Evolutionary conservation across 208 protist genomes (phyloP).

Genomic region (Crithidia bombi): DNA sequence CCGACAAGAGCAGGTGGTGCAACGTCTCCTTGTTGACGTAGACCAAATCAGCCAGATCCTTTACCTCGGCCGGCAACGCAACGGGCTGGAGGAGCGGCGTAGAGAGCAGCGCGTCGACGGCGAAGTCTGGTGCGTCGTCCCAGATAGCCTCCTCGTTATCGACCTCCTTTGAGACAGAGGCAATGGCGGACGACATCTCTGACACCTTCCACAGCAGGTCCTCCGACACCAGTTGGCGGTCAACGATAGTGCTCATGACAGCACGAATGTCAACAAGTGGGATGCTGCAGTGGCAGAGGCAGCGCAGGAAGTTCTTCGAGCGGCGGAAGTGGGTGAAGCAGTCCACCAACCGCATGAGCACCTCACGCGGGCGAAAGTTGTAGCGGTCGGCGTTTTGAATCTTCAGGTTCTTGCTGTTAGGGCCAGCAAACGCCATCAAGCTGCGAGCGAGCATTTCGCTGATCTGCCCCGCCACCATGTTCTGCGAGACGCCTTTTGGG

Average conservation of each 20-base stretch:
- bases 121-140: slow-evolving; percentile 89
- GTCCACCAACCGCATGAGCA: slow-evolving; percentile 76
- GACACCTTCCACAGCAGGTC: slow-evolving; percentile 63
- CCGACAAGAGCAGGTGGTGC: slow-evolving; percentile 85
- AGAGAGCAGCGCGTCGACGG: slow-evolving; percentile 79
- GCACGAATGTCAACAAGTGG: slow-evolving; percentile 55
- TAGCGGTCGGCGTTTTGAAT: slow-evolving; percentile 84
- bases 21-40: slow-evolving; percentile 86
- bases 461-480: slow-evolving; percentile 90
- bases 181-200: slow-evolving; percentile 61
- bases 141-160: slow-evolving; percentile 79
- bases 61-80: slow-evolving; percentile 82
- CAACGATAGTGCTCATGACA: slow-evolving; percentile 62
- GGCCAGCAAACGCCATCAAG: slow-evolving; percentile 80
- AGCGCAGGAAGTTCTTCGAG: slow-evolving; percentile 75
- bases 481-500: slow-evolving; percentile 81
- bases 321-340: slow-evolving; percentile 82
- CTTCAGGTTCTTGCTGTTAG: slow-evolving; percentile 75
- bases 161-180: slow-evolving; percentile 59
- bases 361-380: slow-evolving; percentile 77
- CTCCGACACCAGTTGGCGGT: slow-evolving; percentile 73
- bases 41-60: slow-evolving; percentile 77
- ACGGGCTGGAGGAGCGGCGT: slow-evolving; percentile 82
- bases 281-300: slow-evolving; percentile 80
- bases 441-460: slow-evolving; percentile 87